A percentile compares a stretch with the other conserved stretches of the same genome.
phyloP scores from a whole-genome alignment of 306 rosid genomes.

The Dryas octopetala region DNA sequence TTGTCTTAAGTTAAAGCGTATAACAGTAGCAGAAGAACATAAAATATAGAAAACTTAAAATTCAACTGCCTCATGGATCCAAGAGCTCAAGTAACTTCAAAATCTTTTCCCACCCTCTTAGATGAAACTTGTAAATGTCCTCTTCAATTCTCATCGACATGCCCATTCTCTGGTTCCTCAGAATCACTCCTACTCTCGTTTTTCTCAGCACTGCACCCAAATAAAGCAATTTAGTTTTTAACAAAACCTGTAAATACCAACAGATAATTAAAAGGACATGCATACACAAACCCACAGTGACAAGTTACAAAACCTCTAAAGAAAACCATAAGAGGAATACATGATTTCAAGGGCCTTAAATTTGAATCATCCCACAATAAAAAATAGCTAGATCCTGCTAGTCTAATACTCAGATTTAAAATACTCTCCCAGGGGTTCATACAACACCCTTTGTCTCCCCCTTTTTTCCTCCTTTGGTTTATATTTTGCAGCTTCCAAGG shows the following conservation, averaged over 20 bases:
- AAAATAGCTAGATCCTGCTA: neutral
- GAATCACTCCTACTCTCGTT: constrained; percentile 42
- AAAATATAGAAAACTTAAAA: constrained; percentile 23
- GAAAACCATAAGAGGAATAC: neutral
- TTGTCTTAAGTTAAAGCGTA: constrained; percentile 7
- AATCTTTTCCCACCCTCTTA: constrained; percentile 25
- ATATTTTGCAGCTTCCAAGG: neutral
- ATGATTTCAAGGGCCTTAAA: neutral
- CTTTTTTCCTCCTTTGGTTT: neutral
- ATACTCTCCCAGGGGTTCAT: neutral
- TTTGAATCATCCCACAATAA: neutral
- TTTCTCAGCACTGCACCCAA: constrained; percentile 68
- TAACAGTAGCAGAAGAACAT: constrained; percentile 35
- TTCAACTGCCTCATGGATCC: constrained; percentile 17
- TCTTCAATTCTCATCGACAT: constrained; percentile 14
- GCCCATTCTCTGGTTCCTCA: constrained; percentile 34
- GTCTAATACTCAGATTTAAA: neutral
- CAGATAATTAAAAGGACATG: neutral
- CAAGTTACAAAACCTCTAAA: neutral
- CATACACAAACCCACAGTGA: neutral
- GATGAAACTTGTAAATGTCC: constrained; percentile 20
- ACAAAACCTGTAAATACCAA: constrained; percentile 9
- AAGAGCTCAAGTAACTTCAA: constrained; percentile 23
- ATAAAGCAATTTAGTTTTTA: constrained; percentile 2
- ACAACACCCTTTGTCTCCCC: neutral